Conservation (phyloP, 192 early-diverging fungal genomes). For the Coemansia guatemalensis region DNA sequence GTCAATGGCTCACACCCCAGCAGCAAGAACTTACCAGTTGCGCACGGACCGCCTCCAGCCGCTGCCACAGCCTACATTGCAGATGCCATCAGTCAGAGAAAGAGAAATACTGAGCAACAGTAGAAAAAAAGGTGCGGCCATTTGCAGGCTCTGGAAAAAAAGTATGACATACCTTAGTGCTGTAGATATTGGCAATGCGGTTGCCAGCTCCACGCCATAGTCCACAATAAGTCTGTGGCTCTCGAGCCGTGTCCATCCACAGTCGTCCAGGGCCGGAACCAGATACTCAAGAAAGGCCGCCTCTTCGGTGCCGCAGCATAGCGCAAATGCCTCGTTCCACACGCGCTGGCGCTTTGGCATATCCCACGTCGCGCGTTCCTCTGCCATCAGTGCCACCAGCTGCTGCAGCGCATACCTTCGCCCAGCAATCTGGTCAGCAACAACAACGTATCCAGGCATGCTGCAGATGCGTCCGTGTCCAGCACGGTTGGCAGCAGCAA, state of each 20-base stretch:
- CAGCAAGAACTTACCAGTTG: slow-evolving; percentile 27
- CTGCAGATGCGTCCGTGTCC: background rate
- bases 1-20: background rate
- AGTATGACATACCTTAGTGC: slow-evolving; percentile 22
- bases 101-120: background rate
- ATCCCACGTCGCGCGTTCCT: background rate
- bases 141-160: background rate
- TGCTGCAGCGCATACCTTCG: slow-evolving; percentile 17
- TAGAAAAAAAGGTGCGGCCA: background rate
- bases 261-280: slow-evolving; percentile 23
- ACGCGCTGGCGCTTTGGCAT: background rate
- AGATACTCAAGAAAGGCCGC: slow-evolving; percentile 13
- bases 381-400: slow-evolving; percentile 10
- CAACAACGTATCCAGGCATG: background rate
- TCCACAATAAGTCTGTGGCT: slow-evolving; percentile 16
- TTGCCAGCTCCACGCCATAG: slow-evolving; percentile 17
- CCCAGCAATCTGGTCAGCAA: slow-evolving; percentile 7
- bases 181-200: slow-evolving; percentile 1
- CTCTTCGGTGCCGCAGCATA: slow-evolving; percentile 20
- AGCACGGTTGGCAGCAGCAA: background rate
- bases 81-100: background rate
- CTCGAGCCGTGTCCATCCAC: slow-evolving; percentile 32
- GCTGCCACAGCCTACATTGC: slow-evolving; percentile 35
- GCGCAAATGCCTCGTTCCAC: slow-evolving; percentile 30
- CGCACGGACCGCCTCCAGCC: slow-evolving; percentile 26